Conservation (phyloP, 1,284 basidiomycete species). For the Malassezia slooffiae region DNA sequence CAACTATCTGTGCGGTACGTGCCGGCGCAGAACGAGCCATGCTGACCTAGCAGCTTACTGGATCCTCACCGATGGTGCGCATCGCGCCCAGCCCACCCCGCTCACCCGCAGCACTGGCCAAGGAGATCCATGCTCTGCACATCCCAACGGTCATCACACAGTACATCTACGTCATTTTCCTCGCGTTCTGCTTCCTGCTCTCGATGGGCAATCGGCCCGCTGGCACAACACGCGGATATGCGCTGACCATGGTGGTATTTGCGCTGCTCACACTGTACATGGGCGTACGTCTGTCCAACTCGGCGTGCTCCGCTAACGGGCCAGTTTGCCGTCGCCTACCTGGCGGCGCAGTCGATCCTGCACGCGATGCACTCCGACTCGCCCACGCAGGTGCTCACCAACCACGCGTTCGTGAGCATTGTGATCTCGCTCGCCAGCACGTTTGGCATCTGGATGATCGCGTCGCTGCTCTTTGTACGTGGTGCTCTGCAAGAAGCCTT, state of each 20-base stretch:
- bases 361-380: constrained; percentile 17
- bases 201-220: constrained; percentile 45
- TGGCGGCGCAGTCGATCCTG: constrained; percentile 29
- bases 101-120: constrained; percentile 23
- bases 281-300: constrained; percentile 20
- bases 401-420: constrained; percentile 37
- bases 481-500: too few relatives aligned
- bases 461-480: constrained; percentile 35
- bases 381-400: constrained; percentile 19
- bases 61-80: constrained; percentile 29
- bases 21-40: too few relatives aligned
- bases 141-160: constrained; percentile 35
- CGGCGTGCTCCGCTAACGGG: not conserved
- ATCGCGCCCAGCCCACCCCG: too few relatives aligned
- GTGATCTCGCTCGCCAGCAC: constrained; percentile 42
- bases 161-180: constrained; percentile 44
- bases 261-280: constrained; percentile 39
- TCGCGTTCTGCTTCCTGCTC: constrained; percentile 43
- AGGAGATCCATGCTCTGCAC: constrained; percentile 24
- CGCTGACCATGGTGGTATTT: constrained; percentile 40
- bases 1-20: too few relatives aligned
- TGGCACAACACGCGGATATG: constrained; percentile 35
- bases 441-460: constrained; percentile 39
- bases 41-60: constrained; percentile 35
- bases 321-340: constrained; percentile 29